Base-by-base conservation (phyloP, 2,329 filamentous ascomycete species). In the Myriosclerotinia curreyana region DNA sequence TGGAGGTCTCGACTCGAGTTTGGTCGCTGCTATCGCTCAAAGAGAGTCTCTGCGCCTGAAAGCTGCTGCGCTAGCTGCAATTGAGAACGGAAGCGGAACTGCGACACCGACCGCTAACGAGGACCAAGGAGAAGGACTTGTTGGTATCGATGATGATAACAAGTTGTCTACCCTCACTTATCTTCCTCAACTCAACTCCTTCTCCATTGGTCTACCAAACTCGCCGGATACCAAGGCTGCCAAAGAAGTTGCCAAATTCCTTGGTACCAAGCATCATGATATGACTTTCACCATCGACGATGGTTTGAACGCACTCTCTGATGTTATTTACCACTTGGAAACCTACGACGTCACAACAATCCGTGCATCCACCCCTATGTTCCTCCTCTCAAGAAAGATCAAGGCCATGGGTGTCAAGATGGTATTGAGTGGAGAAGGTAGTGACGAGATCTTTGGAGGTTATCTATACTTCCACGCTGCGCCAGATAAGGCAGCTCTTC, bases 331-430 rank as follows among this genome's bases (percentile, higher is more conserved):
- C 81, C 95, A 99, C 79, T 86, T 99, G 67, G 95, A 99, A 82
- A 92, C 92, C 17, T 99, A 95, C 80, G 95, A 99, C 76, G 95
- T 99, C 34, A 99, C 95, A 61, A 99, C 95, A 3, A 98, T 99
- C 76, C 92, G 95, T 75, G 95, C 95, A 63, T 98, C 94, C 14
- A 99, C 95, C 14, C 95, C 95, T 70, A 99, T 99, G 95, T 99
- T 97, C 81, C 82, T 99, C 68, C 85, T 99, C 55, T 95, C 92
- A 67, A 88, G 96, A 76, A 99, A 99, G 83, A 99, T 99, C 83
- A 99, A 99, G 84, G 95, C 93, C 44, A 94, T 97, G 88, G 95
- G 95, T 69, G 91, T 99, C 75, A 99, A 99, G 86, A 99, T 99
- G 95, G 95, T 99, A 64, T 84, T 99, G 67, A 96, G 90, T 74